Evolutionary conservation across 805 yeast species (phyloP), one percentile per base, ranked within the genome.

Genomic region (Barnettozyma salicaria): DNA sequence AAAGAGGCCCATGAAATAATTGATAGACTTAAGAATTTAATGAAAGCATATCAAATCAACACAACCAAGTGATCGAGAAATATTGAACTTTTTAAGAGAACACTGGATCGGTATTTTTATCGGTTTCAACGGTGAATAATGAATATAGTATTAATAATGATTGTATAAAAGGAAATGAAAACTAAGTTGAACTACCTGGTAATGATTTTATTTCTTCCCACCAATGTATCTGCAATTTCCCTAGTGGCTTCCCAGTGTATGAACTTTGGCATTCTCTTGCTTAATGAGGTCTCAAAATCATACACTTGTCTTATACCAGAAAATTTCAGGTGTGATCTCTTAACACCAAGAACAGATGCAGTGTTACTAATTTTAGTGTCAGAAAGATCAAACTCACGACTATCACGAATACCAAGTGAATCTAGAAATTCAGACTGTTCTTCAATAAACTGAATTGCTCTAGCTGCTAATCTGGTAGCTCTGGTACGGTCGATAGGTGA

Each of bases 281-380:
- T 68, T 25, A 84, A 59, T 50, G 85, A 87, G 13, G 97, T 87
- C 63, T 92, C 97, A 56, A 67, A 80, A 56, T 89, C 95, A 63
- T 84, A 89, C 47, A 90, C 69, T 42, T 72, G 74, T 57, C 84
- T 72, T 40, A 92, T 73, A 8, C 92, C 68, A 9, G 85, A 71
- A 66, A 84, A 88, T 41, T 62, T 74, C 53, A 90, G 67, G 53
- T 81, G 85, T 11, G 94, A 78, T 32, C 85, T 76, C 56, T 77
- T 74, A 44, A 88, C 74, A 52, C 97, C 97, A 44, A 90, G 63
- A 18, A 90, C 95, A 27, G 82, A 74, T 14, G 94, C 88, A 31
- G 94, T 80, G 4, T 56, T 67, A 21, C 64, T 42, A 20, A 67
- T 55, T 5, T 47, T 59, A 28, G 56, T 59, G 43, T 65, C 64